These are phyloP conservation scores for Fusarium secorum DNA, from an alignment of 2,329 filamentous ascomycete species.

Conservation along the genomic window DNA sequence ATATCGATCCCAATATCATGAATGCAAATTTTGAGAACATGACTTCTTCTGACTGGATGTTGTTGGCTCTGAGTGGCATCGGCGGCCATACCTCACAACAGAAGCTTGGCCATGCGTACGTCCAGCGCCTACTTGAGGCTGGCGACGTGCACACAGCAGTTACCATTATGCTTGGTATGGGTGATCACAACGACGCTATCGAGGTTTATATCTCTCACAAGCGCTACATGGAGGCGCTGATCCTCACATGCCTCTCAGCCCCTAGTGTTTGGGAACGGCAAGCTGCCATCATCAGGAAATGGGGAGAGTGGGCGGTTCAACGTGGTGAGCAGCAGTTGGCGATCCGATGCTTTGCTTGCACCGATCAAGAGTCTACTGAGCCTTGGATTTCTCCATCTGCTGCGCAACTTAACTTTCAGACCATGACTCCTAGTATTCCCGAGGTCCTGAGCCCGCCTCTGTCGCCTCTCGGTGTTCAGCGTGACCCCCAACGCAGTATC, in stretches of 20 bases:
- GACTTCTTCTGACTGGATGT: too few relatives aligned
- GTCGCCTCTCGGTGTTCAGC: constrained; percentile 73
- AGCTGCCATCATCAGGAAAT: constrained; percentile 86
- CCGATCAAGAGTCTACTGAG: constrained; percentile 82
- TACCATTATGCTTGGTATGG: constrained; percentile 90
- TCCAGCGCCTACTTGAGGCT: too few relatives aligned
- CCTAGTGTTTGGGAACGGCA: constrained; percentile 92
- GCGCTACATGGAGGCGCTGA: constrained; percentile 89
- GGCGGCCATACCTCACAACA: too few relatives aligned
- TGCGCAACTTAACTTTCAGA: constrained; percentile 64
- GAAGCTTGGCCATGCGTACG: too few relatives aligned
- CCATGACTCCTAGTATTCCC: constrained; percentile 62
- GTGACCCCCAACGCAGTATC: constrained; percentile 67
- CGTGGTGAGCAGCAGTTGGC: constrained; percentile 89
- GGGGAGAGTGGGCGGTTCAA: constrained; percentile 91
- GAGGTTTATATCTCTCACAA: constrained; percentile 95
- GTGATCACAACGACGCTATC: constrained; percentile 91
- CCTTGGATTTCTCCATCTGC: constrained; percentile 89
- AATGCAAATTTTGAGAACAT: too few relatives aligned
- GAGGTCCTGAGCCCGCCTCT: constrained; percentile 73
- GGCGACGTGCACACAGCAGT: too few relatives aligned
- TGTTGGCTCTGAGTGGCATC: too few relatives aligned
- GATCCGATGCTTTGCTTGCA: constrained; percentile 92
- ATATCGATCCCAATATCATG: too few relatives aligned
- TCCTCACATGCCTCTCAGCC: constrained; percentile 84